These are phyloP conservation scores for Neurospora africana DNA, from an alignment of 495 filamentous ascomycete genomes.

Conservation along the genomic window DNA sequence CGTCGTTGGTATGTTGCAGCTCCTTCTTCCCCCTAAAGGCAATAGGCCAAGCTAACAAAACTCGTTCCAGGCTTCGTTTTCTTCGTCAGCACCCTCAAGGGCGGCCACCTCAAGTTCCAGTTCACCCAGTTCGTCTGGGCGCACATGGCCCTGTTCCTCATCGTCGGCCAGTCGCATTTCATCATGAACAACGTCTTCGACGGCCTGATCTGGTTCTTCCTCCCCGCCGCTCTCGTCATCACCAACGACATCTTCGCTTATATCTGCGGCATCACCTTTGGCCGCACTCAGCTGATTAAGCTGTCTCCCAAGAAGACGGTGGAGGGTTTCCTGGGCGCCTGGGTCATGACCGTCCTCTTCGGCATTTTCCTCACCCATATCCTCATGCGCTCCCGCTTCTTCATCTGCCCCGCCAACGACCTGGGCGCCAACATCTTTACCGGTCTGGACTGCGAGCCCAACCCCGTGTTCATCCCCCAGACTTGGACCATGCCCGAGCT, in stretches of 20 bases:
- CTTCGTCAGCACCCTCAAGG: conserved; percentile 92
- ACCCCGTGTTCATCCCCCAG: conserved; percentile 78
- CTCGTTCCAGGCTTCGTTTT: conserved; percentile 76
- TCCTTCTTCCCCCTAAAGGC: neutral
- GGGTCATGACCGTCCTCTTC: conserved; percentile 86
- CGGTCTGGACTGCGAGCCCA: conserved; percentile 84
- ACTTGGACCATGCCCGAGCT: conserved; percentile 70
- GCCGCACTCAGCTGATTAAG: conserved; percentile 93
- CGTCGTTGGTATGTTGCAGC: conserved; percentile 67
- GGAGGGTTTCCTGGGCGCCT: conserved; percentile 94
- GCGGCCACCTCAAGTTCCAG: conserved; percentile 93
- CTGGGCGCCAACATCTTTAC: conserved; percentile 87
- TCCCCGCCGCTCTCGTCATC: conserved; percentile 89
- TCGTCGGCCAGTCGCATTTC: conserved; percentile 96
- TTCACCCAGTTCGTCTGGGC: conserved; percentile 99
- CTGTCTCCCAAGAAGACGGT: conserved; percentile 99
- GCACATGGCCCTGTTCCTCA: conserved; percentile 96
- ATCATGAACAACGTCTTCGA: conserved; percentile 99
- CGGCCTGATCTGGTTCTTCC: conserved; percentile 99
- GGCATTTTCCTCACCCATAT: conserved; percentile 76
- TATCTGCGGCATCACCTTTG: conserved; percentile 93
- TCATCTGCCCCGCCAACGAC: conserved; percentile 95
- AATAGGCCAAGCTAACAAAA: conserved; percentile 6
- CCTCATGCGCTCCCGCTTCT: conserved; percentile 89
- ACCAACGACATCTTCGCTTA: conserved; percentile 99